Evolutionary conservation across 352 stramenopile species (phyloP), one percentile per base, ranked within the genome.

Genomic region (Phytopythium mirpurense): DNA sequence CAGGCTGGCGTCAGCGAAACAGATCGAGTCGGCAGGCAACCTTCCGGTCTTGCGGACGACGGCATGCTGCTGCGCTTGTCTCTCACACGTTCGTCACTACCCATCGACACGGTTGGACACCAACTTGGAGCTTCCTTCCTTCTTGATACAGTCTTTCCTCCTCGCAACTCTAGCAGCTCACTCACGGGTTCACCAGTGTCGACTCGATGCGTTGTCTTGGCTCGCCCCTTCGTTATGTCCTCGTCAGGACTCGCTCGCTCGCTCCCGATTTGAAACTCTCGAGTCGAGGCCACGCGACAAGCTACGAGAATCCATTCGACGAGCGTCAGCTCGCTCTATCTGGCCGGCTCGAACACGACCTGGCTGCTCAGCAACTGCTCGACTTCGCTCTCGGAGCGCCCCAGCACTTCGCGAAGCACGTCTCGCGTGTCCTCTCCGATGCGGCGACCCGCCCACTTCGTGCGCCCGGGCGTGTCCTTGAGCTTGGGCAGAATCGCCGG

Each of bases 401-500:
- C 61, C 15, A 90, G 71, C 49, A 88, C 77, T 24, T 74, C 52
- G 23, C 55, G 35, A 19, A 93, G 67, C 42, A 88, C 78, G 15
- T 78, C 60, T 2, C 79, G 70, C 24, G 83, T 93, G 53, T 90
- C 83, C 47, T 89, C 59, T 16, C 81, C 81, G 42, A 91, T 71
- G 40, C 80, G 77, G n/a, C 60, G 75, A 3, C 80, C 83, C 2
- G 79, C 72, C 62, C 79, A 91, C 46, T 68, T 62, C 34, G 83
- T 90, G 19, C 63, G 59, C 15, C 81, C 81, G 0, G 81, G 81
- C 14, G 81, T 91, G 0, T 47, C 60, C 26, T 70, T 64, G 26
- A 93, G 61, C 58, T 93, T 91, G 0, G 83, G 83, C 41, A 88
- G 62, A 52, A 93, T 86, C n/a, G 81, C 77, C 41, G 83, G 80